Conservation (phyloP, 2,329 filamentous ascomycete species). For the Cadophora sp. region DNA sequence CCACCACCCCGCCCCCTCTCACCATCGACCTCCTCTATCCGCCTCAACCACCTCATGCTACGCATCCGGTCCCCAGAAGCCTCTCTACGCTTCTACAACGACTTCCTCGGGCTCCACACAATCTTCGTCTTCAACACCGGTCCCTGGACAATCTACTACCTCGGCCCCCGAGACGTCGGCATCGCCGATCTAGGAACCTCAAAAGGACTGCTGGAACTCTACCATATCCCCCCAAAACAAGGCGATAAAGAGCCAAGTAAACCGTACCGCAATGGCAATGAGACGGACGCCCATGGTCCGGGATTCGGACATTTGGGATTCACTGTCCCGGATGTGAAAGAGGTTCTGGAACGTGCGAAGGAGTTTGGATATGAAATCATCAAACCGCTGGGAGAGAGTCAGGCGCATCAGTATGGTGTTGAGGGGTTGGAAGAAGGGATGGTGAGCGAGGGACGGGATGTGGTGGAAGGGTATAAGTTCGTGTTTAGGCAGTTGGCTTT, state of each 20-base stretch:
- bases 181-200: background rate
- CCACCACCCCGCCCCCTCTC: background rate
- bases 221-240: background rate
- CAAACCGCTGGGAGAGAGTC: conserved; percentile 1
- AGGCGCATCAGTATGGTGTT: background rate
- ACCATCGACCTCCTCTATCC: background rate
- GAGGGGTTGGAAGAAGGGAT: background rate
- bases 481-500: conserved; percentile 13
- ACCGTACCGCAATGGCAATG: background rate
- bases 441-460: background rate
- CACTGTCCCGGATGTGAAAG: conserved; percentile 14
- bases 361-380: conserved; percentile 14
- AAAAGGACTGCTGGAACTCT: conserved; percentile 10
- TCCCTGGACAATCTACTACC: conserved; percentile 17
- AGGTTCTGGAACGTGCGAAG: conserved; percentile 6
- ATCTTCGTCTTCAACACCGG: conserved; percentile 17
- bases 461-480: conserved; percentile 5
- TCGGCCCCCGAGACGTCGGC: conserved; percentile 1
- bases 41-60: conserved; percentile 18
- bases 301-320: conserved; percentile 20
- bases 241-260: background rate
- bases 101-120: conserved; percentile 8
- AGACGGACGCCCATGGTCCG: background rate
- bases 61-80: conserved; percentile 8
- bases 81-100: conserved; percentile 16